These are phyloP conservation scores for Malassezia slooffiae DNA, from an alignment of 1,284 basidiomycete genomes.

Conservation along the genomic window DNA sequence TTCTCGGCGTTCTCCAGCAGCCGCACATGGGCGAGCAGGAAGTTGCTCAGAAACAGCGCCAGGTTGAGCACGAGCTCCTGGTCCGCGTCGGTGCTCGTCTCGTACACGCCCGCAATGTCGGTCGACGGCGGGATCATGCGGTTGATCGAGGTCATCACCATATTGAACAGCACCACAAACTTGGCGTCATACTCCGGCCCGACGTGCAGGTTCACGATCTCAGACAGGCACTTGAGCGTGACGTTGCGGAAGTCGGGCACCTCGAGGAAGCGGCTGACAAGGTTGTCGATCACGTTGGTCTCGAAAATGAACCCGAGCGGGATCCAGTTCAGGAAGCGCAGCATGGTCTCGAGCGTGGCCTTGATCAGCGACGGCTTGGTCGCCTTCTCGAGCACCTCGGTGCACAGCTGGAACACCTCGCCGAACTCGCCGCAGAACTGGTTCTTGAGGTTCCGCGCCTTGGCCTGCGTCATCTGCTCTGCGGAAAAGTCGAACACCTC, in stretches of 20 bases:
- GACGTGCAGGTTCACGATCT: constrained; percentile 73
- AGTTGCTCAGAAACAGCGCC: constrained; percentile 91
- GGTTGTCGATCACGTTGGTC: constrained; percentile 88
- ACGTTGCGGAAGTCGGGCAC: constrained; percentile 94
- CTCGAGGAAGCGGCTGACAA: constrained; percentile 86
- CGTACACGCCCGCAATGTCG: constrained; percentile 75
- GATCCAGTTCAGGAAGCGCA: constrained; percentile 98
- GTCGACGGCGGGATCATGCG: constrained; percentile 57
- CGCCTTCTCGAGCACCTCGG: constrained; percentile 91
- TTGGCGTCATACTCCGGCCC: constrained; percentile 98
- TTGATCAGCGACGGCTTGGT: constrained; percentile 90
- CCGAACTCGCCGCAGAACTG: constrained; percentile 47
- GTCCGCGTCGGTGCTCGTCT: constrained; percentile 77
- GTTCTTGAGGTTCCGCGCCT: constrained; percentile 94
- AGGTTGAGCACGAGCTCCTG: constrained; percentile 97
- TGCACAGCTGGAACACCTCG: constrained; percentile 46
- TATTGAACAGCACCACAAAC: constrained; percentile 92
- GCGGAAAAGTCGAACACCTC: constrained; percentile 99
- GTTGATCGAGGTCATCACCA: constrained; percentile 46
- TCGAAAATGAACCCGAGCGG: constrained; percentile 98
- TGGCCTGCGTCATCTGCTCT: constrained; percentile 96
- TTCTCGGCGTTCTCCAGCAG: constrained; percentile 84
- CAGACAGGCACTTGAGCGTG: constrained; percentile 93
- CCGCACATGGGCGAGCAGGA: constrained; percentile 70
- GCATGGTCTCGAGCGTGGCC: constrained; percentile 86